Percentiles rank a stretch among this genome's conserved stretches.
These are phyloP conservation scores for Xylaria sp. DNA, from an alignment of 2,329 filamentous ascomycete species.

Conservation along the genomic window DNA sequence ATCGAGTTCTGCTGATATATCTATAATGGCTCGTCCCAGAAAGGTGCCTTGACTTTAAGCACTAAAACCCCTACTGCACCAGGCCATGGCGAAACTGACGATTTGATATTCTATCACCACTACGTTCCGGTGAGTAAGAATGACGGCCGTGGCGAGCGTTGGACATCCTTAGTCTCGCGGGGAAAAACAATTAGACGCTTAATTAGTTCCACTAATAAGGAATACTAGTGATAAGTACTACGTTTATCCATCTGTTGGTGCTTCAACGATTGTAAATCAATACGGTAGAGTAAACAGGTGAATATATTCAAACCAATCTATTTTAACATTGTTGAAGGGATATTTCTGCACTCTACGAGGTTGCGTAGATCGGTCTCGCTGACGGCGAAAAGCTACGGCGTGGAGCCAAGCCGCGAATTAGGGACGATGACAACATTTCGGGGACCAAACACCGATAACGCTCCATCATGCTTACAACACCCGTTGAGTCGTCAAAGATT, in stretches of 20 bases:
- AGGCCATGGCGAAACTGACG: constrained; percentile 9
- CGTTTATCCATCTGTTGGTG: not conserved
- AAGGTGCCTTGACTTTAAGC: not conserved
- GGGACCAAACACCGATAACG: constrained; percentile 14
- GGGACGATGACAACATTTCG: constrained; percentile 6
- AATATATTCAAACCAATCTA: not conserved
- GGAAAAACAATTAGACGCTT: not conserved
- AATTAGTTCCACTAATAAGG: not conserved
- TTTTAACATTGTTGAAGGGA: not conserved
- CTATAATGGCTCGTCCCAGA: not conserved
- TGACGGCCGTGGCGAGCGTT: constrained; percentile 21
- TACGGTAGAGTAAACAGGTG: not conserved
- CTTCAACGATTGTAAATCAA: not conserved
- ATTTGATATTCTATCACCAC: constrained; percentile 11
- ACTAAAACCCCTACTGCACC: not conserved
- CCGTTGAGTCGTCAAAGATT: not conserved
- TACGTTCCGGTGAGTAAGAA: constrained; percentile 22
- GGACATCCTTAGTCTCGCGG: not conserved
- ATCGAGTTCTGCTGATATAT: not conserved
- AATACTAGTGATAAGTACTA: not conserved
- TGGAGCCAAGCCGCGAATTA: constrained; percentile 11
- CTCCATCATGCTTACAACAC: constrained; percentile 22
- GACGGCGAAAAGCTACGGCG: constrained; percentile 2
- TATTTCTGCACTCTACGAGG: not conserved
- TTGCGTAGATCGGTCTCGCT: not conserved